Evolutionary conservation across 164 flowering plant genomes (phyloP), one percentile per base, ranked within the genome.

Genomic region (Chimonanthus salicifolius): DNA sequence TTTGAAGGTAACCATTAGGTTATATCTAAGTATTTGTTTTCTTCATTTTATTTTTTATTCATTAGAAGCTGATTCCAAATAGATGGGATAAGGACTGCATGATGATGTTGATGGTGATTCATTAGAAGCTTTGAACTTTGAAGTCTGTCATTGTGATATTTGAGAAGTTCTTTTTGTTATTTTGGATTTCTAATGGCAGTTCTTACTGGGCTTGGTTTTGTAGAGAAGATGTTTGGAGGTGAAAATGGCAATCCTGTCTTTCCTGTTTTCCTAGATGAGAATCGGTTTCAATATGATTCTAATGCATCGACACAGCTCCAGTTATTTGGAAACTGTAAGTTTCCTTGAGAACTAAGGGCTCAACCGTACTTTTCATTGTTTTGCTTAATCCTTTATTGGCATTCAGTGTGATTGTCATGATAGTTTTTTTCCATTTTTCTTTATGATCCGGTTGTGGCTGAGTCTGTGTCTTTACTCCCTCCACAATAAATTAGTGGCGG

Each of bases 281-380:
- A 82, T 54, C 78, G 78, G 43, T 80, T 88, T 71, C 91, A 82
- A 63, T 87, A 76, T 68, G 80, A 84, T 70, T 60, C 85, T 5
- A 86, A 82, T 76, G 80, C 84, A 15, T 81, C 88, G 68, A 89
- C 88, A 33, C 92, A 88, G 82, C 87, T 89, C 71, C 94, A 90
- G 81, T 71, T 90, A 65, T 87, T 86, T 79, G 93, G 89, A 78
- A 84, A 88, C 74, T 78, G 94, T 92, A 78, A 88, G 94, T 33
- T 46, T 71, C 8, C 48, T 9, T 46, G 4, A 64, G 11, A 49
- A 49, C 11, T 3, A 16, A 10, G 15, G 11, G 16, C 4, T 11
- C 33, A 33, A 33, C 33, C 33, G 60, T 54, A 1, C 16, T 54
- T 54, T 51, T 54, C 4, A 54, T 54, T 54, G 60, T 9, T 54